These are phyloP conservation scores for Apodospora peruviana DNA, from an alignment of 495 filamentous ascomycete genomes.

Conservation along the genomic window DNA sequence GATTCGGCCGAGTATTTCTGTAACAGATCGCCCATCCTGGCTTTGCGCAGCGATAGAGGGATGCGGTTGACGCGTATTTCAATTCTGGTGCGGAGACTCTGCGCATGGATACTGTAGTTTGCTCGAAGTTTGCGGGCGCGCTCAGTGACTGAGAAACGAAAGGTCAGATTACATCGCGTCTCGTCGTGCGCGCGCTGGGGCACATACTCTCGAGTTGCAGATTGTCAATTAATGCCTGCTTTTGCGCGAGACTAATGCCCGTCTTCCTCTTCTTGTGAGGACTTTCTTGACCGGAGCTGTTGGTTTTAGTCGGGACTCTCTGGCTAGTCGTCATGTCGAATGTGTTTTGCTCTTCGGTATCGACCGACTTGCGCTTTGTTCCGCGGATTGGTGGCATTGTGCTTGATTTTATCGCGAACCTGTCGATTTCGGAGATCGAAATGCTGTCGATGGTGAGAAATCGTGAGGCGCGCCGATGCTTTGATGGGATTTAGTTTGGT, in stretches of 20 bases:
- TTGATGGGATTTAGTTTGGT: no score
- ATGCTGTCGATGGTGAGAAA: not conserved
- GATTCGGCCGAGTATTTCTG: constrained; percentile 32
- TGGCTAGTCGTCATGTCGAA: constrained; percentile 21
- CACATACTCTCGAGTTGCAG: constrained; percentile 82
- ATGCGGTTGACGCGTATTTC: constrained; percentile 95
- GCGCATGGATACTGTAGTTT: constrained; percentile 82
- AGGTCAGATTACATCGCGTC: constrained; percentile 14
- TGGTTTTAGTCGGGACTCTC: constrained; percentile 36
- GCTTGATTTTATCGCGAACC: not conserved
- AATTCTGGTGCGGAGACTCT: constrained; percentile 76
- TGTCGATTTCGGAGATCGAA: not conserved
- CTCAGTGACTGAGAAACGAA: constrained; percentile 71
- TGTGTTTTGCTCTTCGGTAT: constrained; percentile 26
- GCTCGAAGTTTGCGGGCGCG: constrained; percentile 85
- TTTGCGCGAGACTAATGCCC: constrained; percentile 68
- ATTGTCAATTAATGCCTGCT: constrained; percentile 88
- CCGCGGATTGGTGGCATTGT: constrained; percentile 51
- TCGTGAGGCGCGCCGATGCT: no score
- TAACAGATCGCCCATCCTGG: constrained; percentile 78
- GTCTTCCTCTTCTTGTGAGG: constrained; percentile 55
- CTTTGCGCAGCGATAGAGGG: constrained; percentile 69
- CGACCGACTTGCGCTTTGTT: constrained; percentile 58
- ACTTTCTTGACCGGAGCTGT: constrained; percentile 35
- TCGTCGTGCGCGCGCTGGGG: not conserved